phyloP scores from a whole-genome alignment of 768 basidiomycete species.

The Tubosaeta sp. region DNA sequence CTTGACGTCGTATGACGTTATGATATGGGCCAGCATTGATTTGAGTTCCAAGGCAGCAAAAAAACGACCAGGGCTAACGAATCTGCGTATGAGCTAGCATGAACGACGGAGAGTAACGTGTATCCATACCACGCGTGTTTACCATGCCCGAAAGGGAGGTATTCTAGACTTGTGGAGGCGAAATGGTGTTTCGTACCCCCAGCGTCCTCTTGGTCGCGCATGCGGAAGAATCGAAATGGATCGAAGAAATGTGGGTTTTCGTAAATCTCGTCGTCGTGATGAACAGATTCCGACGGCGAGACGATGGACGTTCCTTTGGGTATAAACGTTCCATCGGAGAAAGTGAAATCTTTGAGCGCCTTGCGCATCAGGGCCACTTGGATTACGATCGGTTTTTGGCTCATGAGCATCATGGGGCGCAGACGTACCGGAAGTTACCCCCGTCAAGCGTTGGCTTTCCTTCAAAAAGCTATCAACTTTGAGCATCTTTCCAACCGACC shows the following conservation, averaged over 20 bases:
- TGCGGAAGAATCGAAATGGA: constrained; percentile 45
- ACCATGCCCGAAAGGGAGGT: constrained; percentile 35
- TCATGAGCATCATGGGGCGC: neutral
- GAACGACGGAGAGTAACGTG: neutral
- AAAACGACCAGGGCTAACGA: constrained; percentile 7
- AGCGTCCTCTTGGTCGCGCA: constrained; percentile 32
- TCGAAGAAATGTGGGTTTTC: constrained; percentile 37
- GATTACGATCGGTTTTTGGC: neutral
- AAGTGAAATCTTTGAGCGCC: constrained; percentile 29
- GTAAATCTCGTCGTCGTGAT: constrained; percentile 25
- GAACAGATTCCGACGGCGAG: constrained; percentile 21
- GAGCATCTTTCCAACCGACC: constrained; percentile 25
- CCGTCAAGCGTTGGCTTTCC: constrained; percentile 32
- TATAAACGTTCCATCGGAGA: constrained; percentile 36
- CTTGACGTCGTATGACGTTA: constrained; percentile 8
- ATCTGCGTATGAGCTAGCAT: neutral
- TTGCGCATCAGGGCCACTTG: constrained; percentile 31
- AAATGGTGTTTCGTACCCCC: constrained; percentile 34
- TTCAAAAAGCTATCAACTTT: constrained; percentile 40
- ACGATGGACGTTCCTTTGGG: constrained; percentile 30
- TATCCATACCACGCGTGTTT: constrained; percentile 16
- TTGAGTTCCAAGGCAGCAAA: constrained; percentile 10
- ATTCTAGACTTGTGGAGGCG: constrained; percentile 31
- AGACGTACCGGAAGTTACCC: constrained; percentile 25
- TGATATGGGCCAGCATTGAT: constrained; percentile 11